A percentile compares a stretch with the other conserved stretches of the same genome.
phyloP scores from a whole-genome alignment of 2,329 filamentous ascomycete species.

The Mycosphaerelloides madeirae region DNA sequence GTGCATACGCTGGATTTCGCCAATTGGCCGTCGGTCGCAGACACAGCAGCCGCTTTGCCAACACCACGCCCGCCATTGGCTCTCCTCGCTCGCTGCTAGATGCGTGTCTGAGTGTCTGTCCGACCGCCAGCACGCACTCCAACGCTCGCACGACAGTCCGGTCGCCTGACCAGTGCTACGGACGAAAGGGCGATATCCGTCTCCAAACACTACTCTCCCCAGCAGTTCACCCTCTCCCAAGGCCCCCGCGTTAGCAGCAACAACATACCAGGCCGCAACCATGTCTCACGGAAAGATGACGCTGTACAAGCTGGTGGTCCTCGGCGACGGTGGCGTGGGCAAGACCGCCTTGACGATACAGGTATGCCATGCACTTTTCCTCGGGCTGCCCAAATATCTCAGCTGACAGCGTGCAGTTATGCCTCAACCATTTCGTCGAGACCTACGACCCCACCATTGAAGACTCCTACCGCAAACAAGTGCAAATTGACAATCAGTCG shows the following conservation, averaged over 20 bases:
- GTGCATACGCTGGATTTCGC: conserved; percentile 6
- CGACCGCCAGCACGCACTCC: conserved; percentile 3
- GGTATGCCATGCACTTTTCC: conserved; percentile 14
- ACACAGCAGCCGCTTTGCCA: conserved; percentile 10
- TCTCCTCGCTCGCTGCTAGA: conserved; percentile 8
- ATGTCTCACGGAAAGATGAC: conserved; percentile 39
- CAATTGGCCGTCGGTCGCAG: conserved; percentile 14
- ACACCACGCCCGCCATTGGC: conserved; percentile 11
- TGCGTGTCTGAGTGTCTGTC: conserved; percentile 1
- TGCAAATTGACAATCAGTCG: conserved; percentile 85
- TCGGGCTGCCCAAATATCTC: neutral
- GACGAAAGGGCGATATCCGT: neutral
- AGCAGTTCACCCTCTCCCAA: neutral
- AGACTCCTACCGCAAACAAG: conserved; percentile 65
- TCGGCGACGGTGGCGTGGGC: conserved; percentile 95
- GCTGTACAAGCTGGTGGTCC: conserved; percentile 85
- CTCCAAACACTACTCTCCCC: neutral
- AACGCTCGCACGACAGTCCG: conserved; percentile 13
- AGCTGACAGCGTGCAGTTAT: conserved; percentile 58
- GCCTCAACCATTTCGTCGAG: conserved; percentile 96
- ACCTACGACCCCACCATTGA: conserved; percentile 70
- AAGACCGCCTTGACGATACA: conserved; percentile 99
- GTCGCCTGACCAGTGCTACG: conserved; percentile 7
- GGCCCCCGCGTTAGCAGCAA: conserved; percentile 2
- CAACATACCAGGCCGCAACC: conserved; percentile 9